A percentile compares a stretch with the other conserved stretches of the same genome.
phyloP scores from a whole-genome alignment of 1,284 basidiomycete species.

The Butyriboletus appendiculatus region DNA sequence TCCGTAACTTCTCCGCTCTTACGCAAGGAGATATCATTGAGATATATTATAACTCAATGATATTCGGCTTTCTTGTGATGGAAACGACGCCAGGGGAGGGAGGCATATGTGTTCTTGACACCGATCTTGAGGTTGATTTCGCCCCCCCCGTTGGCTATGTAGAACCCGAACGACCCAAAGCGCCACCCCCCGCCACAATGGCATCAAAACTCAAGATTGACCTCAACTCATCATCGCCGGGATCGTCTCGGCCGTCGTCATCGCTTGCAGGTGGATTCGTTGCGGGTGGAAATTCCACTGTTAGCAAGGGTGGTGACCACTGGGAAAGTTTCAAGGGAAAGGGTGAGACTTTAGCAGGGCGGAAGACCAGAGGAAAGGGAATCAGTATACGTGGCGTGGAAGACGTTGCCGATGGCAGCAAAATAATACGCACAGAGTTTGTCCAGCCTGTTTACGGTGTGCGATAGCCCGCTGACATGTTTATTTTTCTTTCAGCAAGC shows the following conservation, averaged over 20 bases:
- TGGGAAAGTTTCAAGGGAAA: conserved; percentile 95
- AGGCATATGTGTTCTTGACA: conserved; percentile 92
- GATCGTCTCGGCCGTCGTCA: conserved; percentile 80
- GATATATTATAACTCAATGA: conserved; percentile 89
- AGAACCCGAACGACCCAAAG: conserved; percentile 86
- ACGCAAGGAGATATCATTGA: conserved; percentile 93
- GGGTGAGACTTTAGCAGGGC: conserved; percentile 85
- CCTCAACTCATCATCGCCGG: conserved; percentile 76
- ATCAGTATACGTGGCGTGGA: conserved; percentile 82
- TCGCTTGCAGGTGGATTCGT: conserved; percentile 68
- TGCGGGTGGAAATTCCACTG: conserved; percentile 46
- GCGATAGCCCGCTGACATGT: conserved; percentile 10
- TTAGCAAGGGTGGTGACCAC: conserved; percentile 74
- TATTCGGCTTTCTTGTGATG: conserved; percentile 96
- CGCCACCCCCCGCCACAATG: conserved; percentile 88
- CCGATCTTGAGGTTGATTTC: conserved; percentile 93
- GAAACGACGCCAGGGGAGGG: conserved; percentile 86
- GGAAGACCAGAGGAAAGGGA: conserved; percentile 92
- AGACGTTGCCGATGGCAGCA: conserved; percentile 77
- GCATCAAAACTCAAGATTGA: conserved; percentile 97
- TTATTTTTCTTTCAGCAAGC: conserved; percentile 57
- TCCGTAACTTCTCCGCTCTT: conserved; percentile 91
- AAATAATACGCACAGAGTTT: conserved; percentile 87
- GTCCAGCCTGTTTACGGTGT: conserved; percentile 34
- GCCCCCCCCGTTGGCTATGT: conserved; percentile 80